Evolutionary conservation across 371 early-diverging fungal genomes (phyloP).

Genomic region (Dipsacomyces acuminosporus): DNA sequence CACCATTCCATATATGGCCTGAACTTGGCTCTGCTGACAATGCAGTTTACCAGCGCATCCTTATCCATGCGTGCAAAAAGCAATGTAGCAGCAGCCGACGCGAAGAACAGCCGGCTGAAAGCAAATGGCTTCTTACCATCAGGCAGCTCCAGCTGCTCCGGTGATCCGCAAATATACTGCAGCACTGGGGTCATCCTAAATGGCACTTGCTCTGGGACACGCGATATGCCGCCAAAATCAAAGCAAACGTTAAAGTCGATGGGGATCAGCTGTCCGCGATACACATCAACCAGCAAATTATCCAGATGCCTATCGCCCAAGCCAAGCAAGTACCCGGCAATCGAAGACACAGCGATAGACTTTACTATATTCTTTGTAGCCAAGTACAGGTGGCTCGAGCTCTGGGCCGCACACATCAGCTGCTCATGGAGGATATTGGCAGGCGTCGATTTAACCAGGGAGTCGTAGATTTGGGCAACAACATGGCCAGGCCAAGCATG

Average conservation of each 20-base stretch:
- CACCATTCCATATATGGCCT: conserved; percentile 32
- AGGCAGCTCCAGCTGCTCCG: conserved; percentile 9
- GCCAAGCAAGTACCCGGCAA: conserved; percentile 96
- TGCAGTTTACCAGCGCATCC: conserved; percentile 4
- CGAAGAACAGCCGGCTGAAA: conserved; percentile 9
- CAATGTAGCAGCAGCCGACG: conserved; percentile 6
- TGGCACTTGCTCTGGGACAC: conserved; percentile 96
- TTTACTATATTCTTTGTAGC: conserved; percentile 56
- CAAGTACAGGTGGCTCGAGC: conserved; percentile 14
- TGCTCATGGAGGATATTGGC: conserved; percentile 14
- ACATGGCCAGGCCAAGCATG: conserved; percentile 15
- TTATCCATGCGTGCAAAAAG: conserved; percentile 27
- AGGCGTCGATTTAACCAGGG: conserved; percentile 5
- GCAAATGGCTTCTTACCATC: conserved; percentile 10
- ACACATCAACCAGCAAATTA: conserved; percentile 80
- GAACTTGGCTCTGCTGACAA: conserved; percentile 5
- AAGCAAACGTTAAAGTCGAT: conserved; percentile 99
- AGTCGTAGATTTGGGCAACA: conserved; percentile 37
- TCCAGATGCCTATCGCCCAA: conserved; percentile 98
- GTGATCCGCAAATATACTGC: conserved; percentile 61
- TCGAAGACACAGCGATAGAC: conserved; percentile 80
- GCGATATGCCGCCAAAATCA: conserved; percentile 80
- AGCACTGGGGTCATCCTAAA: conserved; percentile 87
- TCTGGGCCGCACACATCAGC: conserved; percentile 10
- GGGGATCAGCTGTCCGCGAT: conserved; percentile 78